Evolutionary conservation across 495 filamentous ascomycete species (phyloP).

Genomic region (Xylaria cubensis): DNA sequence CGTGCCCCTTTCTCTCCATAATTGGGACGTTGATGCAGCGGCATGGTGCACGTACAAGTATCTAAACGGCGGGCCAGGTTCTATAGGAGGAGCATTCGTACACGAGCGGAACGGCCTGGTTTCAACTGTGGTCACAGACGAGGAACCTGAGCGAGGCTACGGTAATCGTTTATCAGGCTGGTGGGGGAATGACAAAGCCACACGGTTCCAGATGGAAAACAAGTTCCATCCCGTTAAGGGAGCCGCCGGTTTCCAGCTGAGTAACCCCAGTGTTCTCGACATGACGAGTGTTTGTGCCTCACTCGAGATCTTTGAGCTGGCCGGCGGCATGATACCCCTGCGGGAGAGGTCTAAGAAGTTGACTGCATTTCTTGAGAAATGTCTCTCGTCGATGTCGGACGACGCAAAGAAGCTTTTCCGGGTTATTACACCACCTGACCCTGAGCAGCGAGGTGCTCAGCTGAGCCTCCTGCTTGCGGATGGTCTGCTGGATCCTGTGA

Average conservation of each 20-base stretch:
- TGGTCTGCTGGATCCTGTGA: constrained; percentile 72
- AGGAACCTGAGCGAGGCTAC: constrained; percentile 49
- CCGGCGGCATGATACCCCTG: constrained; percentile 69
- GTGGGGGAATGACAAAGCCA: constrained; percentile 84
- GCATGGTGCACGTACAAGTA: constrained; percentile 99
- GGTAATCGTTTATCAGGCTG: constrained; percentile 76
- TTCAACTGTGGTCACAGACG: constrained; percentile 46
- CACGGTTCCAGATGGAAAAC: constrained; percentile 80
- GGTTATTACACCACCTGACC: constrained; percentile 82
- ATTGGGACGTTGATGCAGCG: constrained; percentile 95
- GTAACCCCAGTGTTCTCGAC: constrained; percentile 71
- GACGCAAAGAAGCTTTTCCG: constrained; percentile 62
- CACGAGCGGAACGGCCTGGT: constrained; percentile 74
- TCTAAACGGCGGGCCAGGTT: constrained; percentile 87
- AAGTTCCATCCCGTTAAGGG: constrained; percentile 75
- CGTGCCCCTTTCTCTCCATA: constrained; percentile 79
- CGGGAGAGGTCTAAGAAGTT: constrained; percentile 76
- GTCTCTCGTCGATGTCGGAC: constrained; percentile 58
- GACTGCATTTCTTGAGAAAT: constrained; percentile 80
- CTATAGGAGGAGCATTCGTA: constrained; percentile 86
- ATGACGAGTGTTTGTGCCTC: constrained; percentile 75
- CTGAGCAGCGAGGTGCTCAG: constrained; percentile 80
- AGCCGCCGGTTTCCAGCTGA: constrained; percentile 73
- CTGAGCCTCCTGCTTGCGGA: constrained; percentile 74
- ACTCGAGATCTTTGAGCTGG: constrained; percentile 77